Evolutionary conservation across 176 grass and related monocot species (phyloP), one percentile per base, ranked within the genome.

Genomic region (Rhynchospora breviuscula): DNA sequence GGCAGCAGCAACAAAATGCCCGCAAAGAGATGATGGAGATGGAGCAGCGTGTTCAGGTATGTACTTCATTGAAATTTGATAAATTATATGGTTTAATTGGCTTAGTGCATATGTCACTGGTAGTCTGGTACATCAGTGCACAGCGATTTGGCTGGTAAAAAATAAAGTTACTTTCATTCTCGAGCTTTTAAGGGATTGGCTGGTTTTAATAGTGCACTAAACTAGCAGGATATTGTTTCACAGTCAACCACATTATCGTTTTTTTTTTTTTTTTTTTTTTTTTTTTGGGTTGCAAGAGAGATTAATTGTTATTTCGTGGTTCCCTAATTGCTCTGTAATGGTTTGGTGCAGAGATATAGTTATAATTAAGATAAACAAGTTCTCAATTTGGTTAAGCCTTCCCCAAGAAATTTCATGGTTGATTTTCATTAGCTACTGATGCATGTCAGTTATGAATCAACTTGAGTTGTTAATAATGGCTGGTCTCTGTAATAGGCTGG

Each of bases 1-100:
- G 43, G 83, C 86, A 56, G 78, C 77, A 83, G 86, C 92, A 89
- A 69, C 58, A 84, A 89, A 80, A 58, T 60, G 60, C 87, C 10
- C 67, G 57, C 59, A 82, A 35, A n/a, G 72, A 70, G 78, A 79
- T 93, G 45, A 54, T 72, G 9, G 86, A 88, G 59, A 86, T 93
- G 84, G 86, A 90, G 87, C 89, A 69, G 26, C 86, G 89, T 8
- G 70, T 89, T 12, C 45, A 65, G 62, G 80, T 82, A 65, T 17
- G 29, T 44, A 81, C 19, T n/a, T n/a, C 5, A 49, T 47, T 62
- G 21, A 76, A 54, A 76, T 76, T 54, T 17, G 12, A 54, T 35
- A 49, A 82, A 66, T 82, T 49, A 11, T 9, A 48, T 82, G 19
- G 11, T 46, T 57, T 26, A 29, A 57, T 79, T 56, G 56, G 45